These are phyloP conservation scores for Brassica juncea DNA, from an alignment of 345 rosid genomes.

Conservation along the genomic window DNA sequence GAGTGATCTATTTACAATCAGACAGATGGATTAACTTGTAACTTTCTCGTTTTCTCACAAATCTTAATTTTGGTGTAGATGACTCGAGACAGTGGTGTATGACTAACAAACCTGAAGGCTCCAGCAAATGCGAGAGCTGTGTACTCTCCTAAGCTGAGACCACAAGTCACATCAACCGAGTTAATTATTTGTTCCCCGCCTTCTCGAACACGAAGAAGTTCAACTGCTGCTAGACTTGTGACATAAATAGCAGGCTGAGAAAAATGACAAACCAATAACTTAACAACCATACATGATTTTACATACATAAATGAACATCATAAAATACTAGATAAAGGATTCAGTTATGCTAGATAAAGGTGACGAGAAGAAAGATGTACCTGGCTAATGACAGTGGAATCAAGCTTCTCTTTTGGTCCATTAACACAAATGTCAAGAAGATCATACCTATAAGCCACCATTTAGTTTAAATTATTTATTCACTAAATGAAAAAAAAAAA, in stretches of 20 bases:
- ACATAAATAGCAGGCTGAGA: conserved; percentile 98
- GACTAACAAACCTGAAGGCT: conserved; percentile 72
- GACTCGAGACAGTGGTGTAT: not conserved
- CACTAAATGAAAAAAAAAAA: conserved; percentile 5
- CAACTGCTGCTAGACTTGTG: conserved; percentile 97
- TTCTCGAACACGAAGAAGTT: conserved; percentile 77
- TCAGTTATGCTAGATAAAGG: not conserved
- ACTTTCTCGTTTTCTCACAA: no score
- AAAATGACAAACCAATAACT: conserved; percentile 13
- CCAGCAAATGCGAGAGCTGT: conserved; percentile 96
- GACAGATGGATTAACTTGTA: no score
- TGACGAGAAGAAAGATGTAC: conserved; percentile 37
- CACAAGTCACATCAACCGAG: conserved; percentile 92
- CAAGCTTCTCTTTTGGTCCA: conserved; percentile 96
- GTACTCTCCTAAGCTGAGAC: conserved; percentile 97
- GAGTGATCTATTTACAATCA: no score
- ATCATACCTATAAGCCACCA: conserved; percentile 66
- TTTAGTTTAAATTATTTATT: not conserved
- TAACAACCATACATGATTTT: not conserved
- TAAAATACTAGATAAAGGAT: not conserved
- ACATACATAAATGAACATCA: not conserved
- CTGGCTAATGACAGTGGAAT: conserved; percentile 97
- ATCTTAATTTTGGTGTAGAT: not conserved
- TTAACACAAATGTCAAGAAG: conserved; percentile 82
- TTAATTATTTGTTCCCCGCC: conserved; percentile 87